A percentile compares a stretch with the other conserved stretches of the same genome.
Conservation (phyloP, 2,329 filamentous ascomycete species). For the Colletotrichum aenigma region DNA sequence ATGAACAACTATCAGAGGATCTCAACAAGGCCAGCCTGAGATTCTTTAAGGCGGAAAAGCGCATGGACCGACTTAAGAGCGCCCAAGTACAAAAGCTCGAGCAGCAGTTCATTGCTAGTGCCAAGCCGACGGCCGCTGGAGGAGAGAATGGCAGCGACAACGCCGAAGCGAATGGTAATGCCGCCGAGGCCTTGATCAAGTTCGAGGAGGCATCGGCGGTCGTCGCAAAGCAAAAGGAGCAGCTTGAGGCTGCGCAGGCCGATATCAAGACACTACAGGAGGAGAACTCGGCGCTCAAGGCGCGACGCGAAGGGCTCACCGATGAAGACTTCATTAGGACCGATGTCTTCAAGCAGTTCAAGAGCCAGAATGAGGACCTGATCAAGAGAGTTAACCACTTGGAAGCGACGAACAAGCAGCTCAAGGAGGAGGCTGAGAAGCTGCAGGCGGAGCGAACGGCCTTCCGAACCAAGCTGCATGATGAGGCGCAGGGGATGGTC, state of each 20-base stretch:
- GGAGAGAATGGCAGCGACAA: constrained; percentile 60
- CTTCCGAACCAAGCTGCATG: constrained; percentile 81
- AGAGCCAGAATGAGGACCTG: constrained; percentile 88
- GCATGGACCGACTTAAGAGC: constrained; percentile 87
- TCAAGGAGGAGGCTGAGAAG: constrained; percentile 85
- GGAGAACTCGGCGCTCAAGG: constrained; percentile 77
- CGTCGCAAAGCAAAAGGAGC: constrained; percentile 84
- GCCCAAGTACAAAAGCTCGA: constrained; percentile 90
- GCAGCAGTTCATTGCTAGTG: constrained; percentile 80
- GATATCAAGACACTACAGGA: constrained; percentile 78
- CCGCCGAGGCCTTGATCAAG: constrained; percentile 73
- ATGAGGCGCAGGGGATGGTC: constrained; percentile 74
- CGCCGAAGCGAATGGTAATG: constrained; percentile 58
- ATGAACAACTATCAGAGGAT: constrained; percentile 83
- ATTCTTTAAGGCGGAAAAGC: constrained; percentile 95
- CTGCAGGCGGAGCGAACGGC: constrained; percentile 83
- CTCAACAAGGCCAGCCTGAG: constrained; percentile 87
- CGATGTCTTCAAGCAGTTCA: constrained; percentile 91
- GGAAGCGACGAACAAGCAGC: constrained; percentile 83
- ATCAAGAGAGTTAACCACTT: constrained; percentile 91
- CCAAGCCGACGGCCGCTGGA: constrained; percentile 49
- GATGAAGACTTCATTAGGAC: constrained; percentile 95
- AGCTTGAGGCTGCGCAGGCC: constrained; percentile 77
- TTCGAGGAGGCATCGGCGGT: constrained; percentile 79
- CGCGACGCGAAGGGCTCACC: constrained; percentile 71